Percentiles rank a stretch among this genome's conserved stretches.
These are phyloP conservation scores for Erodium texanum DNA, from an alignment of 441 rosid species.

Conservation along the genomic window DNA sequence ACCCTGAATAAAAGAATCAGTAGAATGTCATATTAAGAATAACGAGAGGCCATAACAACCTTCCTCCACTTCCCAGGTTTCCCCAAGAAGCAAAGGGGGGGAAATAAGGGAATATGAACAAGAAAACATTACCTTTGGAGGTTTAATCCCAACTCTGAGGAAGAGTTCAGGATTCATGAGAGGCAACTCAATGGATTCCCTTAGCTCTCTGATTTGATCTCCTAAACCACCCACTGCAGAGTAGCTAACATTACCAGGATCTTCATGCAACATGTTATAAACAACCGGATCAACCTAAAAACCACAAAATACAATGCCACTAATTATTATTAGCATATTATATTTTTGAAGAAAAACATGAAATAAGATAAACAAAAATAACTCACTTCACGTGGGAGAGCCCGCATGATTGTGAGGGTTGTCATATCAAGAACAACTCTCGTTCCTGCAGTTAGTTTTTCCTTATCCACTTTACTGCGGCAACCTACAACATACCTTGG, in stretches of 20 bases:
- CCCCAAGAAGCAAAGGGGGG: not conserved
- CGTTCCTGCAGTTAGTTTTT: constrained; percentile 69
- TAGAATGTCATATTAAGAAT: not conserved
- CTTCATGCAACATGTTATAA: constrained; percentile 95
- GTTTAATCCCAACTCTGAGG: constrained; percentile 89
- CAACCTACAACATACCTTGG: constrained; percentile 75
- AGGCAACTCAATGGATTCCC: constrained; percentile 96
- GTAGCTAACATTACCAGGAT: constrained; percentile 93
- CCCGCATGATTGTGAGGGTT: constrained; percentile 72
- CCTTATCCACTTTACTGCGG: constrained; percentile 70
- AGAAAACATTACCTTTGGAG: constrained; percentile 57
- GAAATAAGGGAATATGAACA: not conserved
- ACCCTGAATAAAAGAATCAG: constrained; percentile 44
- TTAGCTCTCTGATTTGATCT: constrained; percentile 89
- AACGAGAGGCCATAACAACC: not conserved
- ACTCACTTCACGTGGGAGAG: constrained; percentile 73
- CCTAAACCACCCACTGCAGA: constrained; percentile 93
- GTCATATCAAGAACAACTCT: constrained; percentile 71
- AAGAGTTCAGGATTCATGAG: constrained; percentile 97
- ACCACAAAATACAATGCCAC: not conserved
- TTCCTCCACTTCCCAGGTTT: not conserved
- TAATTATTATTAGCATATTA: not conserved
- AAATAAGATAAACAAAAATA: not conserved
- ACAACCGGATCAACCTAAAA: constrained; percentile 93
- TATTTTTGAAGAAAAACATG: constrained; percentile 6